A percentile compares a stretch with the other conserved stretches of the same genome.
phyloP scores from a whole-genome alignment of 1,284 basidiomycete genomes.

The Hemileia vastatrix region DNA sequence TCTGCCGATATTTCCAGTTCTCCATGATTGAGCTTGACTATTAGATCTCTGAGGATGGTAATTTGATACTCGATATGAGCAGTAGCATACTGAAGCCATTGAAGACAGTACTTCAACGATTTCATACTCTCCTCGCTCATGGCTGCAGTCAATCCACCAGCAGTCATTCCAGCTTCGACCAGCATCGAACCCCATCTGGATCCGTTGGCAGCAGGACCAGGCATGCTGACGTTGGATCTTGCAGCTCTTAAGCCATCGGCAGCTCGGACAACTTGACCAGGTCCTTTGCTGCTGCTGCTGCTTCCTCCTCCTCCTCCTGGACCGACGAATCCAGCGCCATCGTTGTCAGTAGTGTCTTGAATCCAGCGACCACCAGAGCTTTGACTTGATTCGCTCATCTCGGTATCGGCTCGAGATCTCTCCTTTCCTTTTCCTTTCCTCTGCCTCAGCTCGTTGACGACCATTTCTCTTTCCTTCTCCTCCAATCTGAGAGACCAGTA shows the following conservation, averaged over 20 bases:
- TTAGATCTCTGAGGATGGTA: constrained; percentile 67
- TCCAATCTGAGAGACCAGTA: constrained; percentile 33
- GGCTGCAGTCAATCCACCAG: constrained; percentile 64
- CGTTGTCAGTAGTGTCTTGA: constrained; percentile 7
- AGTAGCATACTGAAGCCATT: constrained; percentile 84
- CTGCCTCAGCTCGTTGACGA: constrained; percentile 32
- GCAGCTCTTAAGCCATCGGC: not conserved
- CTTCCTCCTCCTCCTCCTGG: constrained; percentile 19
- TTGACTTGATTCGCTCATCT: not conserved
- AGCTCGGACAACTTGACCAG: constrained; percentile 24
- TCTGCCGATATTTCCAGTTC: constrained; percentile 48
- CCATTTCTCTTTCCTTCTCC: constrained; percentile 32
- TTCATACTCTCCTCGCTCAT: constrained; percentile 83
- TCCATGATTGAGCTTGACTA: constrained; percentile 54
- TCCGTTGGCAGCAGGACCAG: constrained; percentile 51
- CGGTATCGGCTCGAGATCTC: not conserved
- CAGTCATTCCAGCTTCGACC: constrained; percentile 63
- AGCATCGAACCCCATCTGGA: constrained; percentile 73
- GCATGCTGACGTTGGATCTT: too few species aligned
- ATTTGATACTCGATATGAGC: constrained; percentile 78
- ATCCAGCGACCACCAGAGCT: not conserved
- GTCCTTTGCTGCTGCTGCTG: constrained; percentile 37
- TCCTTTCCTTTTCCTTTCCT: constrained; percentile 27
- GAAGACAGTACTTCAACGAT: constrained; percentile 68
- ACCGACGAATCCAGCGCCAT: not conserved